A percentile compares a stretch with the other conserved stretches of the same genome.
Conservation (phyloP, 2,329 filamentous ascomycete species). For the Clonostachys solani region DNA sequence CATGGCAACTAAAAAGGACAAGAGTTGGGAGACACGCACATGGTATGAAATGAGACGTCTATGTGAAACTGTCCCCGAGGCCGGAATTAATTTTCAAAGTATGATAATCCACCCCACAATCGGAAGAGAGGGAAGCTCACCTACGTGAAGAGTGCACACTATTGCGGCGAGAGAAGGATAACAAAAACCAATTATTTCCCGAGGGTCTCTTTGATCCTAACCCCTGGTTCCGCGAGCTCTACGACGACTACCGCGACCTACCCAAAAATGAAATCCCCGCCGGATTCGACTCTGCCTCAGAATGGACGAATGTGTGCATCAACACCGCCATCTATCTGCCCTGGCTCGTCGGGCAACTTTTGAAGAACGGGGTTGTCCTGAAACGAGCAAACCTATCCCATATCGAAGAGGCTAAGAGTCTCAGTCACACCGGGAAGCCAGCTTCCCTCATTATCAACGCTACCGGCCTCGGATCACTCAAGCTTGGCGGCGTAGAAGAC, state of each 20-base stretch:
- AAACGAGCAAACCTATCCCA: constrained; percentile 49
- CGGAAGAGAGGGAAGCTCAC: not conserved
- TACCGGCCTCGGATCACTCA: constrained; percentile 62
- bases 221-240: constrained; percentile 64
- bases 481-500: constrained; percentile 65
- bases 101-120: not conserved
- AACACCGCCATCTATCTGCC: constrained; percentile 70
- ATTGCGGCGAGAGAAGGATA: constrained; percentile 23
- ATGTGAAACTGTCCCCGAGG: constrained; percentile 59
- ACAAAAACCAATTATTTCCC: constrained; percentile 12
- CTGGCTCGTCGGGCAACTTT: constrained; percentile 63
- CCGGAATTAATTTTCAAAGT: constrained; percentile 71
- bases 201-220: constrained; percentile 37
- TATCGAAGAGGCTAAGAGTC: constrained; percentile 52
- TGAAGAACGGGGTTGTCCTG: constrained; percentile 54
- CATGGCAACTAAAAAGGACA: constrained; percentile 25
- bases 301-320: constrained; percentile 67
- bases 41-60: constrained; percentile 54
- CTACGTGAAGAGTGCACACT: constrained; percentile 29
- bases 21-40: constrained; percentile 51
- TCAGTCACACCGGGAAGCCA: constrained; percentile 48
- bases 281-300: constrained; percentile 50
- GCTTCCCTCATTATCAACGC: constrained; percentile 67
- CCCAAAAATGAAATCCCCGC: constrained; percentile 53
- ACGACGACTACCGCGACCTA: constrained; percentile 66